A percentile compares a stretch with the other conserved stretches of the same genome.
These are phyloP conservation scores for Gossypium ekmanianum DNA, from an alignment of 345 rosid genomes.

Conservation along the genomic window DNA sequence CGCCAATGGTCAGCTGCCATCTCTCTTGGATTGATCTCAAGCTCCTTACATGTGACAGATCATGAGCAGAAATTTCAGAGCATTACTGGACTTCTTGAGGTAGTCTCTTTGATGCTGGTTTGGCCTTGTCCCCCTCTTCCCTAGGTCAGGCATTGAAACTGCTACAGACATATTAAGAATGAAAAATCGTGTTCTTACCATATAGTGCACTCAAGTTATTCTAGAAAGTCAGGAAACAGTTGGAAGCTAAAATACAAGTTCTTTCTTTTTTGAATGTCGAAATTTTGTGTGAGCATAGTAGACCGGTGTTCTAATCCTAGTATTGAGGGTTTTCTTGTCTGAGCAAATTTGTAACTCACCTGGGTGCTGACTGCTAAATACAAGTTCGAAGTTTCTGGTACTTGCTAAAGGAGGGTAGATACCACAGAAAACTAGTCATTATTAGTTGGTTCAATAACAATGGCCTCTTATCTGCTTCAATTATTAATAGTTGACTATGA, in stretches of 20 bases:
- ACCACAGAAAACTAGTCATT: neutral
- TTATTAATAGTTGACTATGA: neutral
- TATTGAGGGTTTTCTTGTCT: neutral
- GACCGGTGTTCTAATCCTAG: neutral
- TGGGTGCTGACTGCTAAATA: neutral
- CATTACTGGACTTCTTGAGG: conserved; percentile 76
- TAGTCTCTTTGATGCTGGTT: conserved; percentile 24
- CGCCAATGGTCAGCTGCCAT: conserved; percentile 95
- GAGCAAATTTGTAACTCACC: neutral
- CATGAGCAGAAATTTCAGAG: conserved; percentile 72
- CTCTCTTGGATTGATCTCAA: conserved; percentile 83
- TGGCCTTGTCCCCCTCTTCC: neutral
- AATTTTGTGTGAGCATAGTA: neutral
- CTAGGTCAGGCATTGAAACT: neutral
- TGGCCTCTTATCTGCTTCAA: neutral
- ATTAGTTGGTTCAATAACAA: neutral
- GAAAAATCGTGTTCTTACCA: neutral
- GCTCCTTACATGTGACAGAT: conserved; percentile 74
- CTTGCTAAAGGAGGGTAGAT: neutral
- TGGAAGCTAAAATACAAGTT: neutral
- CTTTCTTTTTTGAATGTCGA: neutral
- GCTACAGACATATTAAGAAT: neutral
- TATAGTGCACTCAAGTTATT: neutral
- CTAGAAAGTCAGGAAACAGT: neutral
- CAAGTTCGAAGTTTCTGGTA: neutral